Base-by-base conservation (phyloP, 106 monocot genomes). In the Allium sativum region DNA sequence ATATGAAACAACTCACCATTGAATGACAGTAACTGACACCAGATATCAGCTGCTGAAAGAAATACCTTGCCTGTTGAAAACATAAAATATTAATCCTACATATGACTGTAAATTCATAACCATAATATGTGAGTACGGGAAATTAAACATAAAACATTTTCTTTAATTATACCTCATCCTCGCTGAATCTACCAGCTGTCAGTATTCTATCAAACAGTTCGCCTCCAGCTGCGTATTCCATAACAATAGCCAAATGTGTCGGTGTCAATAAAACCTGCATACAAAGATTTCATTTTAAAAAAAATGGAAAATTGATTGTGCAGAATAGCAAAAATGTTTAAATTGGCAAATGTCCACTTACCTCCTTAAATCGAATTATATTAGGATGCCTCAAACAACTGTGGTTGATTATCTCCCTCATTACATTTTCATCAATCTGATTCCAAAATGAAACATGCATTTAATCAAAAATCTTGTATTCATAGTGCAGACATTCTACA, bases 221-320 rank as follows among this genome's bases (percentile, higher is more conserved):
- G 13, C 91, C 91, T 12, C 91, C 91, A 44, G 86, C 86, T 8
- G 91, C 91, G 45, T 86, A 92, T 58, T 92, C 91, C 91, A 92
- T 92, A n/a, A 86, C 79, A 17, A 92, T 87, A 42, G 80, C 91
- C 21, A 92, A 76, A 69, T 92, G 87, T 31, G 91, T 92, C 42
- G 86, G 80, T 65, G 91, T 92, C 41, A 92, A 58, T 52, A 86
- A 61, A 10, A 91, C 90, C 90, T 91, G 79, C 20, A 57, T 3
- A 57, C 10, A 18, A 31, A 31, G 21, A 55, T 10, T 21, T 21
- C 17, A 10, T 19, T 55, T n/a, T n/a, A n/a, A n/a, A 57, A 42
- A 31, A 31, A 3, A 31, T 31, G n/a, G n/a, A n/a, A n/a, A n/a
- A 31, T 31, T 31, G 3, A 31, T 5, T 31, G 31, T 1, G 31